These are phyloP conservation scores for Xylaria sp. DNA, from an alignment of 2,329 filamentous ascomycete species.

Conservation along the genomic window DNA sequence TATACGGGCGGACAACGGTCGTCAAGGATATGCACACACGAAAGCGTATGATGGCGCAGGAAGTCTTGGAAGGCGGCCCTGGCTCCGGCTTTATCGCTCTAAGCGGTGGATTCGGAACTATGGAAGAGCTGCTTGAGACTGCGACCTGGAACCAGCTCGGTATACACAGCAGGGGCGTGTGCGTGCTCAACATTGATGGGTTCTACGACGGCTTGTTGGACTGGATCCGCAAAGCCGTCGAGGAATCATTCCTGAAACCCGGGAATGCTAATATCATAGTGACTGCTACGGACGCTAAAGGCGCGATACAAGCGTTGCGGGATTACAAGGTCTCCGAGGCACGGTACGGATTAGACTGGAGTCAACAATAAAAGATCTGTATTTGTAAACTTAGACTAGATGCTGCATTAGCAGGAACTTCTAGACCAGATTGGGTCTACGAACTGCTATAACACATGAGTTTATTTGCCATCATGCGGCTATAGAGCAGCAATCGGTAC, in stretches of 20 bases:
- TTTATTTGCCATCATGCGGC: background rate
- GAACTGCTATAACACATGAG: background rate
- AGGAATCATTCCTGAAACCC: slow-evolving; percentile 75
- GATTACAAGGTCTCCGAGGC: slow-evolving; percentile 78
- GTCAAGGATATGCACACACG: slow-evolving; percentile 96
- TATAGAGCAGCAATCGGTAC: background rate
- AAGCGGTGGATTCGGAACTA: slow-evolving; percentile 84
- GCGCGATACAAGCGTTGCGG: slow-evolving; percentile 72
- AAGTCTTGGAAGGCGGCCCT: slow-evolving; percentile 80
- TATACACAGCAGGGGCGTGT: slow-evolving; percentile 81
- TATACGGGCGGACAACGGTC: slow-evolving; percentile 84
- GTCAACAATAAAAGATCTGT: slow-evolving; percentile 34
- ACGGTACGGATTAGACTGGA: slow-evolving; percentile 84
- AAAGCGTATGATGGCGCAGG: slow-evolving; percentile 90
- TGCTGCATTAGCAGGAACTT: background rate
- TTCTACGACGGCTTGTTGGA: slow-evolving; percentile 88
- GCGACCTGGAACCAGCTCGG: slow-evolving; percentile 96
- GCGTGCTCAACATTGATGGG: slow-evolving; percentile 84
- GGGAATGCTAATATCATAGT: slow-evolving; percentile 78
- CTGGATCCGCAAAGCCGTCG: slow-evolving; percentile 80
- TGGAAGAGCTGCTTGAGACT: slow-evolving; percentile 94
- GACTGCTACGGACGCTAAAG: slow-evolving; percentile 73
- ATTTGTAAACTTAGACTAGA: slow-evolving; percentile 13
- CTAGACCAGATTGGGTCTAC: background rate
- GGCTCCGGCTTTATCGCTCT: slow-evolving; percentile 91